Evolutionary conservation across 208 protist genomes (phyloP).

Genomic region (Herpetomonas samuelpessoai): DNA sequence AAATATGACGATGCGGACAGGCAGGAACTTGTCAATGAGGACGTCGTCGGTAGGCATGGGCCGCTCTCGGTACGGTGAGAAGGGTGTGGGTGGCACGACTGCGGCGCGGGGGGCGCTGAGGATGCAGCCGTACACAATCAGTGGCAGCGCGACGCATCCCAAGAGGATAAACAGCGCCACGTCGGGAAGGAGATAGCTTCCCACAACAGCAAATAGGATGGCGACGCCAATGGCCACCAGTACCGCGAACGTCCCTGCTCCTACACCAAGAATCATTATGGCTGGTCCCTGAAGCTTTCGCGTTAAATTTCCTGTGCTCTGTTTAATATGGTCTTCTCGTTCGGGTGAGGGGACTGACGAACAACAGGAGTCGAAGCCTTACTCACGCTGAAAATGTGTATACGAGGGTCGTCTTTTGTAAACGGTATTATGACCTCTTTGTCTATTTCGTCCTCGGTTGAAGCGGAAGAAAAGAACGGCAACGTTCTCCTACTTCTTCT

Average conservation of each 20-base stretch:
- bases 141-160: slow-evolving; percentile 47
- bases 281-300: too few species aligned
- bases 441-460: too few species aligned
- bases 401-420: too few species aligned
- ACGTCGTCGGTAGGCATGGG: slow-evolving; percentile 33
- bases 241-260: slow-evolving; percentile 74
- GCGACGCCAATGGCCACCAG: slow-evolving; percentile 49
- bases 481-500: not conserved
- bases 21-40: slow-evolving; percentile 60
- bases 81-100: slow-evolving; percentile 1
- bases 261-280: slow-evolving; percentile 65
- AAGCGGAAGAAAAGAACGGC: too few species aligned
- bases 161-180: slow-evolving; percentile 43
- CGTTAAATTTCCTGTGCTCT: too few species aligned
- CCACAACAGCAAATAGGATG: slow-evolving; percentile 42
- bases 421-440: not conserved
- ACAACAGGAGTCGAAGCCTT: too few species aligned
- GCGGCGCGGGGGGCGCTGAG: slow-evolving; percentile 30
- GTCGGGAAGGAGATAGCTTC: slow-evolving; percentile 42
- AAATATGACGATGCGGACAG: slow-evolving; percentile 60
- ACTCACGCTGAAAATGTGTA: too few species aligned
- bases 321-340: too few species aligned
- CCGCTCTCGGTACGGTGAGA: slow-evolving; percentile 43
- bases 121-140: slow-evolving; percentile 79
- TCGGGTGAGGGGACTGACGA: too few species aligned